Evolutionary conservation across 257 asterid genomes (phyloP), one percentile per base, ranked within the genome.

Genomic region (Rehmannia glutinosa): DNA sequence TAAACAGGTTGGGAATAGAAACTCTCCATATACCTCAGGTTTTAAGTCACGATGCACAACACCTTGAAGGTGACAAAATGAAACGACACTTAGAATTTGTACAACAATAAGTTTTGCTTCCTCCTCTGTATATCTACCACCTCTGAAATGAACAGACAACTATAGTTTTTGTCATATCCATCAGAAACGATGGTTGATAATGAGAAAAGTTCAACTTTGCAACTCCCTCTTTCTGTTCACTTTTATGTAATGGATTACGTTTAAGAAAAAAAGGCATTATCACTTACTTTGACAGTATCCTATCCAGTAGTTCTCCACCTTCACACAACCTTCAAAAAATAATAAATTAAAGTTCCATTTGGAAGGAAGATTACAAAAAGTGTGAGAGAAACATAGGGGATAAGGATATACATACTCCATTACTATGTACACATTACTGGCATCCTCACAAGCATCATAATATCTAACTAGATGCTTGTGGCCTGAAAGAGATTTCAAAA

Each of bases 11-110:
- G 62, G 33, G 15, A 51, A 46, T 8, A 58, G 71, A 47, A 28
- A 58, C 20, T 24, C 9, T 8, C 6, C 55, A 39, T 51, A 56
- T 85, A 93, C 97, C 98, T 93, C 98, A 35, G 98, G 98, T 83
- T 93, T 93, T 75, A 93, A 77, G 80, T 93, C 98, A 20, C 98
- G 97, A 75, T 93, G 98, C 50, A 93, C 97, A 56, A 92, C 97
- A 54, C 98, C 98, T 73, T 92, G 97, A 73, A 90, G 94, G 80
- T 92, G 98, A 66, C 98, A 93, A 82, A 87, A 90, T 27, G 97
- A 86, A 74, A 88, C 96, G 32, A 93, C 95, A 47, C 95, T 90
- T 57, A 90, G 85, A 72, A 93, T 88, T 80, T 93, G 98, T 32
- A 81, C 92, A 75, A 93, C 77, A 53, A 93, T 88, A 52, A 80